Percentiles rank a stretch among this genome's conserved stretches.
Conservation (phyloP, 2,329 filamentous ascomycete species). For the Neonectria magnoliae region DNA sequence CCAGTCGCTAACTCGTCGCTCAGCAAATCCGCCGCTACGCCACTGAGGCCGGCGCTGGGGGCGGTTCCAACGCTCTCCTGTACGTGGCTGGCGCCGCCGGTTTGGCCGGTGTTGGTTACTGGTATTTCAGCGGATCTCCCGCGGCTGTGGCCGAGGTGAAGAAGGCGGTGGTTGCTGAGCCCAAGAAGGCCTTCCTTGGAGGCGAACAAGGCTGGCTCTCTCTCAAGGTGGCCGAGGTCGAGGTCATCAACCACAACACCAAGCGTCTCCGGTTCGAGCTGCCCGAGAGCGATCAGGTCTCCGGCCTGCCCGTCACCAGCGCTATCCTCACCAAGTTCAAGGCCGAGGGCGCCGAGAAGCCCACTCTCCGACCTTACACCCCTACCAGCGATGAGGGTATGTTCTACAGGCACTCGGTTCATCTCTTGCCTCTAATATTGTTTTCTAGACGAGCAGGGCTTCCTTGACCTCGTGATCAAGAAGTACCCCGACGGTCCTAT, state of each 20-base stretch:
- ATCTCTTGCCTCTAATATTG: conserved; percentile 21
- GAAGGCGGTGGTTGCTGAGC: conserved; percentile 62
- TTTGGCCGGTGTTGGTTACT: conserved; percentile 67
- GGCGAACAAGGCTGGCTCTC: conserved; percentile 90
- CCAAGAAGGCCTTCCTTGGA: conserved; percentile 71
- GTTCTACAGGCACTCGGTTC: conserved; percentile 33
- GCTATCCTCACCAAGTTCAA: conserved; percentile 94
- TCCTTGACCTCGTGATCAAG: conserved; percentile 91
- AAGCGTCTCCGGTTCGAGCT: conserved; percentile 92
- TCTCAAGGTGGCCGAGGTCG: conserved; percentile 80
- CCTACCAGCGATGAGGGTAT: conserved; percentile 86
- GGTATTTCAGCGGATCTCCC: conserved; percentile 63
- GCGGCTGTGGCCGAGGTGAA: conserved; percentile 60
- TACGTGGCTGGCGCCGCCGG: conserved; percentile 69
- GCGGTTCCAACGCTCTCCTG: conserved; percentile 67
- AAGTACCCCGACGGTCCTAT: conserved; percentile 90
- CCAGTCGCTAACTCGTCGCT: conserved; percentile 46
- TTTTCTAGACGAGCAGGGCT: conserved; percentile 74
- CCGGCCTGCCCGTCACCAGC: conserved; percentile 84
- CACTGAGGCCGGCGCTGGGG: conserved; percentile 64
- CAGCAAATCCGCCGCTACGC: conserved; percentile 73
- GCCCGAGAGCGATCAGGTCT: conserved; percentile 83
- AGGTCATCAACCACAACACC: conserved; percentile 91
- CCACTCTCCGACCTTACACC: conserved; percentile 91
- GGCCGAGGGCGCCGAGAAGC: conserved; percentile 82